Percentiles rank a stretch among this genome's conserved stretches.
Conservation (phyloP, 805 yeast species). For the Saturnispora saitoi region DNA sequence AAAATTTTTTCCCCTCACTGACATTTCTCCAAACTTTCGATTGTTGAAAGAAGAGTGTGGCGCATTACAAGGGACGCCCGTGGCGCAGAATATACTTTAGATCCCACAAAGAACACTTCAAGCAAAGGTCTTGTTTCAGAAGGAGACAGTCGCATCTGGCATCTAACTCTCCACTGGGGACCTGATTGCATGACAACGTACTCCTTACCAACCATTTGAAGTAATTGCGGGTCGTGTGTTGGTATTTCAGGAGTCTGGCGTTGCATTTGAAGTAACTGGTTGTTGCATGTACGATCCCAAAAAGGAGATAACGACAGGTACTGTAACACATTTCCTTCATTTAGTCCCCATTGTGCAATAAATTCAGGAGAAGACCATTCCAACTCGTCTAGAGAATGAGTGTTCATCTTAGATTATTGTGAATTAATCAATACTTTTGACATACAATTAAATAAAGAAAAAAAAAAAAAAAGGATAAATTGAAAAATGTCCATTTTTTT, state of each 20-base stretch:
- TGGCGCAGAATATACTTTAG: conserved; percentile 6
- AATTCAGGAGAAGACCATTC: conserved; percentile 98
- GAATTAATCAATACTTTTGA: not conserved
- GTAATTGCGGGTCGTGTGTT: conserved; percentile 41
- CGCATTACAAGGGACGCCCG: not conserved
- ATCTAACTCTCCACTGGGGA: not conserved
- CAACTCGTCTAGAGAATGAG: conserved; percentile 57
- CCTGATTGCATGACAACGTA: conserved; percentile 42
- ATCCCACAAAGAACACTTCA: conserved; percentile 1
- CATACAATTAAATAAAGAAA: not conserved
- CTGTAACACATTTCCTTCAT: conserved; percentile 85
- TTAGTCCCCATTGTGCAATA: conserved; percentile 81
- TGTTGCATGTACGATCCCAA: conserved; percentile 87
- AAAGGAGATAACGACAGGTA: conserved; percentile 93
- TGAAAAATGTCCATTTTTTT: not conserved
- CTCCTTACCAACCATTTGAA: conserved; percentile 79
- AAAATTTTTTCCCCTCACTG: not conserved
- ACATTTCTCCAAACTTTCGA: not conserved
- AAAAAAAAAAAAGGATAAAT: not conserved
- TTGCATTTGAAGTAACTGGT: conserved; percentile 94
- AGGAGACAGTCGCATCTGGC: not conserved
- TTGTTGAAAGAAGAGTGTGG: not conserved
- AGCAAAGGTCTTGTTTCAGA: not conserved
- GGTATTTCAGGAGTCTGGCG: conserved; percentile 58
- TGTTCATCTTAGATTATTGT: conserved; percentile 15